Evolutionary conservation across 495 filamentous ascomycete genomes (phyloP).

Genomic region (Cercophora sp.): DNA sequence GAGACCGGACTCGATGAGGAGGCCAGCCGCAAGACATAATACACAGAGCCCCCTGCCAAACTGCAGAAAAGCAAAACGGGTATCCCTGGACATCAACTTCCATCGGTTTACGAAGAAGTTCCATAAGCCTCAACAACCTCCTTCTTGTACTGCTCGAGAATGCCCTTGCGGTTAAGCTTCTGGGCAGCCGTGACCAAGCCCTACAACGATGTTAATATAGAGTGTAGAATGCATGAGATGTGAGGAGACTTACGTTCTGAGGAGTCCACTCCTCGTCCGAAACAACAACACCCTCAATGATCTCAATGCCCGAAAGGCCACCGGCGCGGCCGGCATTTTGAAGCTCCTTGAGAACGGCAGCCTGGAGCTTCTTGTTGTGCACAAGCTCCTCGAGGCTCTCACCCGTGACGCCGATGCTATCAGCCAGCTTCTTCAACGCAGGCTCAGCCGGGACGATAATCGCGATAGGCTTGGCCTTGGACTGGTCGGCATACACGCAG

Average conservation of each 20-base stretch:
- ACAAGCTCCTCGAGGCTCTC: slow-evolving; percentile 71
- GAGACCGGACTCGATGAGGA: neutral
- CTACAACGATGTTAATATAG: slow-evolving; percentile 40
- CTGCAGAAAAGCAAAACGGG: no score
- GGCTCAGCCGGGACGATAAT: slow-evolving; percentile 90
- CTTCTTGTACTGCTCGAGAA: slow-evolving; percentile 62
- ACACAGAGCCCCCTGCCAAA: neutral
- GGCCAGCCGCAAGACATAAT: neutral
- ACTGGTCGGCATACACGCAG: slow-evolving; percentile 81
- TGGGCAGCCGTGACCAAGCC: slow-evolving; percentile 67
- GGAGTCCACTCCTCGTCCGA: slow-evolving; percentile 97
- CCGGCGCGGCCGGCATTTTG: slow-evolving; percentile 69
- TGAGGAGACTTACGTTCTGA: slow-evolving; percentile 70
- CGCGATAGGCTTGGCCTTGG: slow-evolving; percentile 81
- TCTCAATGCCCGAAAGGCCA: slow-evolving; percentile 80
- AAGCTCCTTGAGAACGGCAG: slow-evolving; percentile 75
- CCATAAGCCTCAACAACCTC: slow-evolving; percentile 59
- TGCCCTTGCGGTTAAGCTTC: slow-evolving; percentile 68
- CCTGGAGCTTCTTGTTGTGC: slow-evolving; percentile 76
- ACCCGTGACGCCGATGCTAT: slow-evolving; percentile 65
- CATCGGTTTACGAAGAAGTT: no score
- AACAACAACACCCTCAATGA: slow-evolving; percentile 87
- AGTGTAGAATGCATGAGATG: neutral
- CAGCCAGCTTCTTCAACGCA: slow-evolving; percentile 78
- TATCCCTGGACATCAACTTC: no score